Evolutionary conservation across 257 asterid species (phyloP).

Genomic region (Galeopsis tetrahit): DNA sequence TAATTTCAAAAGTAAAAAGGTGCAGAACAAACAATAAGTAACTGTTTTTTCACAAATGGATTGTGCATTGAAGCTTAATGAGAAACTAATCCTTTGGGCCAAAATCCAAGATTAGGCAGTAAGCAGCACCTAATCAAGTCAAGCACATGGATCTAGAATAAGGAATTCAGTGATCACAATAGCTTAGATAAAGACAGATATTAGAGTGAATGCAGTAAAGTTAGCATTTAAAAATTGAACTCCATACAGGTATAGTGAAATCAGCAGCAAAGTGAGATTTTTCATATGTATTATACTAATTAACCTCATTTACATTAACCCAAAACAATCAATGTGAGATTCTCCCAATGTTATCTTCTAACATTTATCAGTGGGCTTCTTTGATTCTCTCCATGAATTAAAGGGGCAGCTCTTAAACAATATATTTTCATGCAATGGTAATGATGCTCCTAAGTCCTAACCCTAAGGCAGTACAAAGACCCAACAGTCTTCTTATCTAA

Average conservation of each 20-base stretch:
- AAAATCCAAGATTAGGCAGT: background rate
- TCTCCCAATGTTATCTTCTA: background rate
- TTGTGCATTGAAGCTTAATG: background rate
- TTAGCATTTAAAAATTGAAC: background rate
- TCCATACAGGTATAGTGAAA: background rate
- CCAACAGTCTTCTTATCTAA: conserved; percentile 9
- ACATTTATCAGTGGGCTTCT: background rate
- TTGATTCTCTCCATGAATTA: conserved; percentile 1
- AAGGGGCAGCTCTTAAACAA: background rate
- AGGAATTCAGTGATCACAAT: background rate
- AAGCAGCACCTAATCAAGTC: conserved; percentile 16
- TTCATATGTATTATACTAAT: background rate
- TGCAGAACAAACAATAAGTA: background rate
- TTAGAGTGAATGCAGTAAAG: background rate
- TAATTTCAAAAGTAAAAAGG: conserved; percentile 8
- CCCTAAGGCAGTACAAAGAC: conserved; percentile 1
- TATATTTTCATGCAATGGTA: conserved; percentile 2
- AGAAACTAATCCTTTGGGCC: background rate
- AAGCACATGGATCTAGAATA: conserved; percentile 10
- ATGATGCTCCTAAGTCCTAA: conserved; percentile 15
- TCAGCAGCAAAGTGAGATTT: background rate
- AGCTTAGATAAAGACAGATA: background rate
- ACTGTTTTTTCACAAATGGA: background rate
- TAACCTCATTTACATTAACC: background rate
- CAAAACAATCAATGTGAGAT: background rate